Evolutionary conservation across 2,329 filamentous ascomycete genomes (phyloP), one percentile per base, ranked within the genome.

Genomic region (Aspergillus pseudoterreus): DNA sequence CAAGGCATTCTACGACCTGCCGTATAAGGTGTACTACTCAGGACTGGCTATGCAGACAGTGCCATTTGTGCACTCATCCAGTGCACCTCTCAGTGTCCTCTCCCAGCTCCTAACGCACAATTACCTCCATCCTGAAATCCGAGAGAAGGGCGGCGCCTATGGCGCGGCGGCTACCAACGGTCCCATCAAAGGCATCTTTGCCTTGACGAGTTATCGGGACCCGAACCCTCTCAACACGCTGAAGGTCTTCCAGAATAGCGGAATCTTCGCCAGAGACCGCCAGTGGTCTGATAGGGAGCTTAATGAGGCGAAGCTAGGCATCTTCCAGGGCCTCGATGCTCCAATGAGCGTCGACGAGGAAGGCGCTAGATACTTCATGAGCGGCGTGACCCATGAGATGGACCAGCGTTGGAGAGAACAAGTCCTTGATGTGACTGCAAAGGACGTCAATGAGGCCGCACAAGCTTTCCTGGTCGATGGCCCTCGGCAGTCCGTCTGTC

Each of bases 11-110:
- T 97, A 95, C 73, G 87, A 92, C 21, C 79, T 99, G 15, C 94
- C 94, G 0, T 99, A 96, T 72, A 94, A 99, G 72, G 94, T 99
- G 32, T 96, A 95, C 68, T 97, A 97, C 67, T 90, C 92, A 6
- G 88, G 86, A 14, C 79, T 94, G 42, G 87, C 90, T 15, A 74
- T 96, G 12, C 85, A 88, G 6, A 95, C 92, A 0, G 87, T 88
- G 0, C 88, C 92, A 0, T 99, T 96, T 71, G 86, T 84, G 3
- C 83, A 88, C 41, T 70, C 84, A 0, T 81, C 87, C 47, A 85
- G 88, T 38, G 90, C 94, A 1, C 82, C 91, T 0, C 83, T 97
- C 14, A 90, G 92, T 63, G 87, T 97, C 38, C 83, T 99, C 19
- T 85, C 92, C 11, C 90, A 96, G 68, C 83, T 99, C 15, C 82